Conservation (phyloP, 169 alveolate species). For the Theileria annulata region DNA sequence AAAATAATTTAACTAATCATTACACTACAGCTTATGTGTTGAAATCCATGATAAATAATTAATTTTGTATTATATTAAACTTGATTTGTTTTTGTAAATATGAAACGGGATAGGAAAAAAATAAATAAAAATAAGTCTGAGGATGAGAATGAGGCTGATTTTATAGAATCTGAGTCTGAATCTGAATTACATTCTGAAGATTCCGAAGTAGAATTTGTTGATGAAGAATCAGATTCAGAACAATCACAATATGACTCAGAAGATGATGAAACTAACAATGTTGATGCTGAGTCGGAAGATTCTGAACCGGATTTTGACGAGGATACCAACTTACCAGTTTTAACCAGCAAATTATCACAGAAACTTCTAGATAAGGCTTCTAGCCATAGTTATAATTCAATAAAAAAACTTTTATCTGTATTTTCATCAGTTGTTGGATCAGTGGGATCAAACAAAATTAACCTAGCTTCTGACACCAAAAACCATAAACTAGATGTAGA, state of each 20-base stretch:
- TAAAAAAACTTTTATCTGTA: constrained; percentile 20
- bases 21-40: too few relatives aligned
- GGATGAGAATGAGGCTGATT: constrained; percentile 13
- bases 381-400: not conserved
- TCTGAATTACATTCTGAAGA: not conserved
- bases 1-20: not conserved
- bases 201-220: constrained; percentile 28
- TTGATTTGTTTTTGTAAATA: not conserved
- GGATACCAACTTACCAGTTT: constrained; percentile 14
- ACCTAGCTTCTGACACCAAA: not conserved
- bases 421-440: constrained; percentile 36
- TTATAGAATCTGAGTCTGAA: not conserved
- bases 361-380: constrained; percentile 22
- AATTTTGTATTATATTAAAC: not conserved
- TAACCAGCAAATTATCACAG: constrained; percentile 24
- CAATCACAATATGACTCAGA: constrained; percentile 22
- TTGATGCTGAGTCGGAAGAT: constrained; percentile 20
- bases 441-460: constrained; percentile 6
- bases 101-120: not conserved
- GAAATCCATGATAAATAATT: not conserved
- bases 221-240: constrained; percentile 41
- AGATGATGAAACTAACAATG: constrained; percentile 10
- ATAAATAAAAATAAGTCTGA: not conserved
- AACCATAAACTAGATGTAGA: not conserved
- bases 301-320: constrained; percentile 37